Percentiles rank a stretch among this genome's conserved stretches.
Conservation (phyloP, 805 yeast species). For the Myxozyma udenii region DNA sequence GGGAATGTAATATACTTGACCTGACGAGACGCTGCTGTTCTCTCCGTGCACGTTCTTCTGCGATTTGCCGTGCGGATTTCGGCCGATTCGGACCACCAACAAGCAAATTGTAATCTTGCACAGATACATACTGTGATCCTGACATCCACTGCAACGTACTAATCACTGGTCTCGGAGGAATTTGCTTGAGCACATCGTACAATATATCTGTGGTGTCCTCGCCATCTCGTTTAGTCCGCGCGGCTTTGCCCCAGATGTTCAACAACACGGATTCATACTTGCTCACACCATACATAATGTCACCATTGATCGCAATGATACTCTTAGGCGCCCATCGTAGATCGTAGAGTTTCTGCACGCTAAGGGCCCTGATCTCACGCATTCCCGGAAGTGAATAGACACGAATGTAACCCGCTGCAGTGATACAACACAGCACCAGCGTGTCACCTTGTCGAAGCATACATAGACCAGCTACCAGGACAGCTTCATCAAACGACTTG, state of each 20-base stretch:
- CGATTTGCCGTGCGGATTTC: constrained; percentile 45
- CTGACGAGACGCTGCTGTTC: constrained; percentile 31
- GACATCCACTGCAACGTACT: constrained; percentile 82
- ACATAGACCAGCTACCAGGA: constrained; percentile 53
- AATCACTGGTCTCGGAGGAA: constrained; percentile 77
- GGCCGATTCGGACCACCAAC: constrained; percentile 75
- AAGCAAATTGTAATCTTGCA: constrained; percentile 59
- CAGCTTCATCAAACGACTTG: constrained; percentile 52
- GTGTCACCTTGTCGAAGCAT: constrained; percentile 47
- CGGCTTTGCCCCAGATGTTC: constrained; percentile 48
- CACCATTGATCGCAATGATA: constrained; percentile 45
- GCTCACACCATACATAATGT: constrained; percentile 50
- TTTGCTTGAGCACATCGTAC: constrained; percentile 63
- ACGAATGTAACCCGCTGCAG: constrained; percentile 49
- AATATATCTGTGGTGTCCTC: constrained; percentile 49
- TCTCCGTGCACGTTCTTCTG: constrained; percentile 32
- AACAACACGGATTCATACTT: constrained; percentile 54
- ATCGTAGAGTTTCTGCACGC: constrained; percentile 27
- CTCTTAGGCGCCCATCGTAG: constrained; percentile 29
- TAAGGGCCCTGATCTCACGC: constrained; percentile 25
- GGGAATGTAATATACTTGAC: neutral
- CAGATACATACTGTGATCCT: constrained; percentile 62
- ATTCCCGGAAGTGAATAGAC: constrained; percentile 32
- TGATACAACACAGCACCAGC: constrained; percentile 44
- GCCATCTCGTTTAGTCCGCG: constrained; percentile 11